phyloP scores from a whole-genome alignment of 2,329 filamentous ascomycete genomes.

The Alternaria sp. region DNA sequence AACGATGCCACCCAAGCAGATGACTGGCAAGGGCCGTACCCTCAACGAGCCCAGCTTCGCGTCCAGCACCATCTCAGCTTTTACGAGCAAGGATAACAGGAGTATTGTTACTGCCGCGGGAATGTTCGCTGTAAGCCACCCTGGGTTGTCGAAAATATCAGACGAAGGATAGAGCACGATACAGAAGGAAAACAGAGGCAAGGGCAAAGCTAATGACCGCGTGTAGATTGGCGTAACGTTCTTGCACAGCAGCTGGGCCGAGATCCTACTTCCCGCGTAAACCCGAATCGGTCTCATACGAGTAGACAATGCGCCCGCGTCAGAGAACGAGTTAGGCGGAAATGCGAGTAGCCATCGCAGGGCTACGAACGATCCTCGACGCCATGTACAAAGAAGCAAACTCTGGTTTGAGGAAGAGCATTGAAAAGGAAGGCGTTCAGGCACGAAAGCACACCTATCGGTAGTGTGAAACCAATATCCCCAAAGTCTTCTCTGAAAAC shows the following conservation, averaged over 20 bases:
- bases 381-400: slow-evolving; percentile 3
- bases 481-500: neutral
- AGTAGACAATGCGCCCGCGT: neutral
- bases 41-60: slow-evolving; percentile 49
- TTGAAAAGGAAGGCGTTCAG: slow-evolving; percentile 1
- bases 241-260: slow-evolving; percentile 60
- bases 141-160: neutral
- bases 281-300: slow-evolving; percentile 9
- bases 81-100: slow-evolving; percentile 58
- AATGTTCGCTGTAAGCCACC: slow-evolving; percentile 57
- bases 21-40: slow-evolving; percentile 34
- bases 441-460: neutral
- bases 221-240: slow-evolving; percentile 58
- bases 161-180: neutral
- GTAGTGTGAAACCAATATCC: neutral
- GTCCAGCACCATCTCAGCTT: slow-evolving; percentile 46
- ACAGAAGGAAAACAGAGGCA: neutral
- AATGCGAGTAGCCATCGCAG: neutral
- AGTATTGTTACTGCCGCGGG: slow-evolving; percentile 56
- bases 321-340: neutral
- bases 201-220: slow-evolving; percentile 23
- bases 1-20: slow-evolving; percentile 41
- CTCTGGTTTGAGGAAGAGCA: neutral
- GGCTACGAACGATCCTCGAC: neutral
- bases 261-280: slow-evolving; percentile 58